These are phyloP conservation scores for Papiliotrema terrestris DNA, from an alignment of 1,284 basidiomycete genomes.

Conservation along the genomic window DNA sequence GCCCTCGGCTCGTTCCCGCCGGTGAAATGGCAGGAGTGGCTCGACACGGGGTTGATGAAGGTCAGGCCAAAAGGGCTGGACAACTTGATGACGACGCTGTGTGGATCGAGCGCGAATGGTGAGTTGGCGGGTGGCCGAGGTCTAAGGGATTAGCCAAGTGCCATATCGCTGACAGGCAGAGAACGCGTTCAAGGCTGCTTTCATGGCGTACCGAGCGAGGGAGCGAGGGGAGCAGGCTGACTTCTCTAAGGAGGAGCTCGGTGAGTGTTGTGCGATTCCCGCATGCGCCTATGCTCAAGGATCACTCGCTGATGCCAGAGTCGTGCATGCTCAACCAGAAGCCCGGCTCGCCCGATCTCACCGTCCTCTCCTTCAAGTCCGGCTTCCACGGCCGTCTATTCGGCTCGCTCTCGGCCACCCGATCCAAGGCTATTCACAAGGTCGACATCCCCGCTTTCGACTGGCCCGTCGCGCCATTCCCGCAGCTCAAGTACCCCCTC, in stretches of 20 bases:
- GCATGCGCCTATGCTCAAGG: too few species aligned
- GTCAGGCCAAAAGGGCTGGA: conserved; percentile 54
- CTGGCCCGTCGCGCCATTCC: conserved; percentile 56
- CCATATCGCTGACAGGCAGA: conserved; percentile 24
- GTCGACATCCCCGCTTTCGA: conserved; percentile 58
- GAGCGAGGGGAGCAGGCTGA: conserved; percentile 9
- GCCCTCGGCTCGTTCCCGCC: conserved; percentile 57
- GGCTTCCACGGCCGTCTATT: conserved; percentile 55
- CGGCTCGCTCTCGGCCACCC: conserved; percentile 53
- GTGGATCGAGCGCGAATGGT: conserved; percentile 48
- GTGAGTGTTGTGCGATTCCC: conserved; percentile 8
- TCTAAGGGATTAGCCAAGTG: too few species aligned
- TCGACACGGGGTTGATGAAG: conserved; percentile 52
- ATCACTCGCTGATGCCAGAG: conserved; percentile 18
- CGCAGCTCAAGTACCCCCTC: conserved; percentile 55
- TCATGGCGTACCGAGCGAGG: conserved; percentile 43
- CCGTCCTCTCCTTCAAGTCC: conserved; percentile 54
- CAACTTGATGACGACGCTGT: conserved; percentile 49
- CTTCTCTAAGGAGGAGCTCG: conserved; percentile 41
- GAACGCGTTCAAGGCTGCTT: conserved; percentile 57
- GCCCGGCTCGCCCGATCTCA: conserved; percentile 54
- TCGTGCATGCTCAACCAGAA: conserved; percentile 55
- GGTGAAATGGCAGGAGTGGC: conserved; percentile 50
- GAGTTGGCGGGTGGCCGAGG: conserved; percentile 39
- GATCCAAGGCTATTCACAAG: conserved; percentile 55